Base-by-base conservation (phyloP, 805 yeast genomes). In the Candida ovalis region DNA sequence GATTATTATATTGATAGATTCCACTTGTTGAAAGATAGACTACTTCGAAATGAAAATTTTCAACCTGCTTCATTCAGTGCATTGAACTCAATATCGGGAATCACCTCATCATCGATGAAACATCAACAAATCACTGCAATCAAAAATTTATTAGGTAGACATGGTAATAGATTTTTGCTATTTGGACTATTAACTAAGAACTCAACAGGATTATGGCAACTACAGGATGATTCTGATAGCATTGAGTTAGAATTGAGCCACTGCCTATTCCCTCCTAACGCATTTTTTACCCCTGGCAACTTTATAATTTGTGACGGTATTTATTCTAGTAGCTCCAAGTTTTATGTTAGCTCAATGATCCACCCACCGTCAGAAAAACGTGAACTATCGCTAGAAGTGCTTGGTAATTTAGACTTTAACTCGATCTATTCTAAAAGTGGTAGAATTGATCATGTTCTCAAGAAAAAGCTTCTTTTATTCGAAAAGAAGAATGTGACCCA, bases 291-390 rank as follows among this genome's bases (percentile, higher is more conserved):
- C 2, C 74, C 80, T 0, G 98, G 99, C 1, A 82, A 85, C 71
- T 81, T 85, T 56, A 80, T 88, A 0, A 67, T 92, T 2, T 84
- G 86, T 45, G 96, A 89, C 60, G 99, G 99, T 17, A 80, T 88
- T 17, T 88, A 89, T 61, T 80, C 83, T 15, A 82, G 84, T 3
- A 77, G 81, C 17, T 81, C 83, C 2, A 81, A 77, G 42, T 90
- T 94, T 61, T 81, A 84, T 54, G 95, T 86, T 1, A 76, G 86
- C 25, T 77, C 85, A 4, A 74, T 94, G 44, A 85, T 86, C 3
- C 96, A 89, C 50, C 98, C 99, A 2, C 90, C 94, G 0, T 84
- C 89, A 3, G 99, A 94, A 62, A 73, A 78, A 53, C 73, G 97
- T 49, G 82, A 76, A 8, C 65, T 61, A 0, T 75, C 95, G 1